These are phyloP conservation scores for Harrya chromipes DNA, from an alignment of 768 basidiomycete species.

Conservation along the genomic window DNA sequence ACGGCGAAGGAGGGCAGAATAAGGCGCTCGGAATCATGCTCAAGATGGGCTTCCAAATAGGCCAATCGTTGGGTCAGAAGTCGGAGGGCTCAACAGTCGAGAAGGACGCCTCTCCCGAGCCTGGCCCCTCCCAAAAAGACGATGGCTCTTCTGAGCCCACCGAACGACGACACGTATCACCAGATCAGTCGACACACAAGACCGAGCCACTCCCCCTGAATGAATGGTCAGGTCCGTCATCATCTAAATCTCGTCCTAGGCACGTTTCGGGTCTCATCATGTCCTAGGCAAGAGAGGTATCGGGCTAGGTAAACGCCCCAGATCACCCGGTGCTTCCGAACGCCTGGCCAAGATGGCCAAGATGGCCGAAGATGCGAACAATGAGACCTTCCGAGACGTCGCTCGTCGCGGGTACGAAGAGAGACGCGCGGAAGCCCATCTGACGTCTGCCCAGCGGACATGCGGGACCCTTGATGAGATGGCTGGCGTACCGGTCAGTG, in stretches of 20 bases:
- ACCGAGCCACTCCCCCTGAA: slow-evolving; percentile 70
- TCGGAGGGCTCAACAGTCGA: slow-evolving; percentile 8
- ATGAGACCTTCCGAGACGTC: slow-evolving; percentile 66
- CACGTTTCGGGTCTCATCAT: slow-evolving; percentile 1
- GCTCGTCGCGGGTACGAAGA: slow-evolving; percentile 73
- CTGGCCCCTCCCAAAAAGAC: neutral
- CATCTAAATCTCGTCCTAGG: neutral
- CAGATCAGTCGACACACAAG: slow-evolving; percentile 38
- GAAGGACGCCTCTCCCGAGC: neutral
- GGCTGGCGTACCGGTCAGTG: slow-evolving; percentile 50
- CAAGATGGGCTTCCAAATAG: slow-evolving; percentile 91
- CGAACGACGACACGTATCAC: neutral
- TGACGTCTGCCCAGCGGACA: slow-evolving; percentile 71
- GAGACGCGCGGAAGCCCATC: slow-evolving; percentile 65
- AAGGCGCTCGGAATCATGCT: slow-evolving; percentile 89
- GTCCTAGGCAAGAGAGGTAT: slow-evolving; percentile 74
- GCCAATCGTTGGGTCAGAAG: slow-evolving; percentile 65
- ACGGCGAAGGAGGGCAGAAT: slow-evolving; percentile 46
- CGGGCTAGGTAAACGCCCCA: slow-evolving; percentile 63
- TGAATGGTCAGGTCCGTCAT: slow-evolving; percentile 74
- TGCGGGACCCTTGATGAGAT: slow-evolving; percentile 75
- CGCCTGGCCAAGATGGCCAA: slow-evolving; percentile 72
- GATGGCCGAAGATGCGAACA: slow-evolving; percentile 49
- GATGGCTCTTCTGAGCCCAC: slow-evolving; percentile 1
- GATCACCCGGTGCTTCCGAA: slow-evolving; percentile 60